Evolutionary conservation across 23 red algal species (phyloP).

Genomic region (Gracilaria vermiculophylla): DNA sequence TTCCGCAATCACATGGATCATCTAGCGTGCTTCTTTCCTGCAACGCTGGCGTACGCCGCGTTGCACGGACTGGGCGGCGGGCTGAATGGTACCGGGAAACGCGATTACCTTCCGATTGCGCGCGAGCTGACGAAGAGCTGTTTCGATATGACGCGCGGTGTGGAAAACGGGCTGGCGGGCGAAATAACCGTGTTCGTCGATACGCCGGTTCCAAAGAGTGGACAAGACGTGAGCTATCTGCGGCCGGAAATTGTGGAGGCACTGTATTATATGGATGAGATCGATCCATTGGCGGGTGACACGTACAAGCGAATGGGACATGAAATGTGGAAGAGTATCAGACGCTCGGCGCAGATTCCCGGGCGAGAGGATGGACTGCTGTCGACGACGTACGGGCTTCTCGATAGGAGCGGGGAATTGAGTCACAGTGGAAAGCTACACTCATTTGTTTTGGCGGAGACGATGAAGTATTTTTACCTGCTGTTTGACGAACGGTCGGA

Average conservation of each 20-base stretch:
- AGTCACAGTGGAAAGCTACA: conserved; percentile 51
- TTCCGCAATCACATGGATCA: conserved; percentile 47
- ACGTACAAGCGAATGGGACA: conserved; percentile 15
- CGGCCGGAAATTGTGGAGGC: conserved; percentile 80
- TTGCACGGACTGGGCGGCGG: conserved; percentile 55
- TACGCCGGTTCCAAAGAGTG: not conserved
- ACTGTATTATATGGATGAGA: conserved; percentile 64
- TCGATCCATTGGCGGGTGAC: conserved; percentile 36
- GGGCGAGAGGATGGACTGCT: conserved; percentile 9
- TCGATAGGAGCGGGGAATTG: not conserved
- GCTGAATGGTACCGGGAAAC: not conserved
- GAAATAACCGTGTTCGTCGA: conserved; percentile 47
- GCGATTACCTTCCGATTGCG: conserved; percentile 34
- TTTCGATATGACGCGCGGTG: conserved; percentile 56
- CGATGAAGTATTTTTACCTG: conserved; percentile 90
- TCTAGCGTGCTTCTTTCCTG: conserved; percentile 65
- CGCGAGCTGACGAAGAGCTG: conserved; percentile 51
- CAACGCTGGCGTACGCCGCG: conserved; percentile 44
- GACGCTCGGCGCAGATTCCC: not conserved
- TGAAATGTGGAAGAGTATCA: conserved; percentile 31
- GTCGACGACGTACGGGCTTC: not conserved
- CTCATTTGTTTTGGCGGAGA: conserved; percentile 83
- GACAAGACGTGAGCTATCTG: conserved; percentile 37
- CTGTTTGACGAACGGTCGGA: conserved; percentile 62
- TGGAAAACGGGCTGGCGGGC: conserved; percentile 46